Evolutionary conservation across 2,329 filamentous ascomycete species (phyloP).

Genomic region (Eurotiales sp.): DNA sequence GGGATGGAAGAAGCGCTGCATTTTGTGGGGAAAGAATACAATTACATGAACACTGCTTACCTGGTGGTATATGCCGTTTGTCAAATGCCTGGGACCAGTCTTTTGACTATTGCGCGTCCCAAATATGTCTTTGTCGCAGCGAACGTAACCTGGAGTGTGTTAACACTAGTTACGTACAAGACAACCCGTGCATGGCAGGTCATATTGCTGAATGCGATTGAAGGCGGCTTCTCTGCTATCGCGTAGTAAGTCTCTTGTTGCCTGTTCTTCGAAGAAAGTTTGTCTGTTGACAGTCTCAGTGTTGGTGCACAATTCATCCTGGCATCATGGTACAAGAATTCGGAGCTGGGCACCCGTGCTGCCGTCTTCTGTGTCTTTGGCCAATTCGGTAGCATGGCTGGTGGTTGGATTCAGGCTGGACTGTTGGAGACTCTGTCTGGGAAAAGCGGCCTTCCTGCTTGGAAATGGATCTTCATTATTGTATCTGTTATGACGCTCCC

Average conservation of each 20-base stretch:
- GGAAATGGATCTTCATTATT: slow-evolving; percentile 51
- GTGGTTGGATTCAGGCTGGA: slow-evolving; percentile 39
- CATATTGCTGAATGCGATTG: slow-evolving; percentile 43
- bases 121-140: slow-evolving; percentile 43
- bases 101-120: slow-evolving; percentile 35
- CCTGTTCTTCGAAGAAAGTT: background rate
- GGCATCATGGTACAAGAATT: slow-evolving; percentile 62
- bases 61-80: slow-evolving; percentile 43
- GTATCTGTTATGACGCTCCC: slow-evolving; percentile 39
- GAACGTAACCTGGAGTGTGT: slow-evolving; percentile 43
- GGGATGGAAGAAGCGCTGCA: slow-evolving; percentile 38
- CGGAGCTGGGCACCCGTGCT: slow-evolving; percentile 18
- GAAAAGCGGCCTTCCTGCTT: slow-evolving; percentile 38
- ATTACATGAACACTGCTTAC: slow-evolving; percentile 37
- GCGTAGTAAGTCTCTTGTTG: slow-evolving; percentile 30
- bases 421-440: slow-evolving; percentile 33
- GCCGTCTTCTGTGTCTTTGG: slow-evolving; percentile 45
- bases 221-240: slow-evolving; percentile 44
- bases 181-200: slow-evolving; percentile 43
- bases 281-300: background rate
- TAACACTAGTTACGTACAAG: slow-evolving; percentile 43
- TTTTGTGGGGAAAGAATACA: slow-evolving; percentile 39
- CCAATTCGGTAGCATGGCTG: slow-evolving; percentile 40
- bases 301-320: slow-evolving; percentile 63
- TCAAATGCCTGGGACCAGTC: slow-evolving; percentile 44